Base-by-base conservation (phyloP, 805 yeast species). In the Ogataea sp. region DNA sequence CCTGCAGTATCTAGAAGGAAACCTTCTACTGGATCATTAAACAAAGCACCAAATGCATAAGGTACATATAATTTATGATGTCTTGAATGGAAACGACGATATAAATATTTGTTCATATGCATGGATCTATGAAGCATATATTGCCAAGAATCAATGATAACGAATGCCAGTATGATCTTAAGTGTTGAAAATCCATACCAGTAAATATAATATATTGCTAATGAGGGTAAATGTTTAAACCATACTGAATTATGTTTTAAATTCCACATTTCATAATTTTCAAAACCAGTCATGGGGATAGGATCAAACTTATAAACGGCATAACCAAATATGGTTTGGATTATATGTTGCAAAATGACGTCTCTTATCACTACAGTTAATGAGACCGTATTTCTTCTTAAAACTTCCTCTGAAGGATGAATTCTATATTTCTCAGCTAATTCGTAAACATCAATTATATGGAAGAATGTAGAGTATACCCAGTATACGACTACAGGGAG, bases 41-140 rank as follows among this genome's bases (percentile, higher is more conserved):
- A 93, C 25, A 93, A 70, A 2, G 98, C 98, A 38, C 98, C 98
- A 61, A 72, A 89, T 1, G 97, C 97, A 60, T 88, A 93, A 8
- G 98, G 98, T 28, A 93, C 96, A 51, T 93, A 90, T 37, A 93
- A 69, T 39, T 90, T 68, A 62, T 93, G 98, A 62, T 93, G 98
- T 49, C 95, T 80, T 6, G 97, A 87, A 61, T 93, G 98, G 69
- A 86, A 85, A 39, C 77, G 65, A 46, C 73, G 75, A 71, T 93
- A 93, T 36, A 89, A 65, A 40, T 69, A 64, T 56, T 79, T 80
- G 70, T 84, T 84, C 56, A 70, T 53, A 58, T 93, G 98, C 97
- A 93, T 89, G 46, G 71, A 57, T 45, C 96, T 73, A 60, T 93
- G 98, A 46, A 89, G 68, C 70, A 78, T 77, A 61, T 84, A 93